These are phyloP conservation scores for Peniophora sp. DNA, from an alignment of 1,284 basidiomycete genomes.

Conservation along the genomic window DNA sequence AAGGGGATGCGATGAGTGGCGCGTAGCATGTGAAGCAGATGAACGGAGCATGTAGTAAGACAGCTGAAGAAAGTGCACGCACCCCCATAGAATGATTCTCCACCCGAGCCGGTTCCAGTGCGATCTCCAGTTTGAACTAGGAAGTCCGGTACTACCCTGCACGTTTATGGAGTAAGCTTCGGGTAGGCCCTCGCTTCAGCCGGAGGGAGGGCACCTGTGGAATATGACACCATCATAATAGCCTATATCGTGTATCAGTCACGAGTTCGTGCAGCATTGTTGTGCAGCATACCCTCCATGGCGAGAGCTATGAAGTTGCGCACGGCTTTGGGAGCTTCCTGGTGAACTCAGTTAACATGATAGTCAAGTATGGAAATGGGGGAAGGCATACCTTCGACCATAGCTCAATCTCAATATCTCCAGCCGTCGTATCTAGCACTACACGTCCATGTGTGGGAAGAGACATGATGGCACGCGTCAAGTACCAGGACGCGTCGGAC, in stretches of 20 bases:
- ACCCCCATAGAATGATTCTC: conserved; percentile 90
- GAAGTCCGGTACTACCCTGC: conserved; percentile 77
- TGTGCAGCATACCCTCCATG: conserved; percentile 70
- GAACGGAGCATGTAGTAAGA: background rate
- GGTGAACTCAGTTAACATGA: conserved; percentile 7
- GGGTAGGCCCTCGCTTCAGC: conserved; percentile 2
- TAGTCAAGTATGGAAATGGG: too few species aligned
- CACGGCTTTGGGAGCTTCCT: conserved; percentile 91
- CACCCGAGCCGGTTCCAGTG: conserved; percentile 86
- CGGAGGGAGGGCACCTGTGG: conserved; percentile 55
- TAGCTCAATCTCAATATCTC: conserved; percentile 90
- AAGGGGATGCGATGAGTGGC: too few species aligned
- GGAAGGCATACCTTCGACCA: conserved; percentile 76
- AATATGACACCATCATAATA: conserved; percentile 96
- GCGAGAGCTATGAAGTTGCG: conserved; percentile 87
- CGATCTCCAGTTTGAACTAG: conserved; percentile 94
- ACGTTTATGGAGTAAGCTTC: conserved; percentile 1
- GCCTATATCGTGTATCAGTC: conserved; percentile 37
- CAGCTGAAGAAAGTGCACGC: conserved; percentile 13
- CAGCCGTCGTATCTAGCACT: conserved; percentile 83
- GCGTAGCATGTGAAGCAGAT: background rate
- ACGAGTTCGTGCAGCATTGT: background rate
- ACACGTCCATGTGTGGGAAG: conserved; percentile 82
- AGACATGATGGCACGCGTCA: conserved; percentile 39
- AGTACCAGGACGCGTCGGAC: too few species aligned